Base-by-base conservation (phyloP, 257 asterid genomes). In the Lantana camara region DNA sequence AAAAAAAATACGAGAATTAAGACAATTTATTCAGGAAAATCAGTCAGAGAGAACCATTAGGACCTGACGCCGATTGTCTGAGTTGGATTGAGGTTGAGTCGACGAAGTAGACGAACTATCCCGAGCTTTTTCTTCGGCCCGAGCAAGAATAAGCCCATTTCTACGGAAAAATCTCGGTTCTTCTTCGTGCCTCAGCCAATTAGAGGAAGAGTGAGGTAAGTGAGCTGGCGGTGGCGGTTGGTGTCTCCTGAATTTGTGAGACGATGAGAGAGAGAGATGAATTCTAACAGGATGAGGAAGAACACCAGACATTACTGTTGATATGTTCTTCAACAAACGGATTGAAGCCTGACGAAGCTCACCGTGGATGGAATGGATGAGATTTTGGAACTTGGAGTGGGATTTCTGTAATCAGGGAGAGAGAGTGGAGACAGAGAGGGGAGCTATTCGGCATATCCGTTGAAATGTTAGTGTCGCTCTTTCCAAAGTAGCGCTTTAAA, bases 101-200 rank as follows among this genome's bases (percentile, higher is more conserved):
- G 85, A 72, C 66, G 87, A 69, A 67, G 79, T 52, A 60, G 82
- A 71, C 41, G 86, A 67, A 29, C 66, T 56, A 44, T 38, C 79
- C 7, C 85, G 80, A 56, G 91, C 87, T 54, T 82, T 77, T 3
- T 86, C 89, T 60, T 89, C 95, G 19, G 95, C 97, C 76, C 89
- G 84, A 16, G 76, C 82, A 61, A 84, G 79, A 72, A 89, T 76
- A 65, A 82, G 71, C 71, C 82, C 86, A 68, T 79, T 76, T 51
- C 81, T 77, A 46, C 70, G 77, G 70, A 74, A 67, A n/a, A 58
- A 56, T 64, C 67, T 80, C 1, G 74, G 67, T 35, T 70, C 53
- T 45, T 72, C 73, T 52, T 67, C 71, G 14, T 60, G 67, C 22
- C 73, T 65, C 55, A 68, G 32, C 80, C 71, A 76, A 5, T 27